Evolutionary conservation across 2,329 filamentous ascomycete species (phyloP).

Genomic region (Elsinoe australis): DNA sequence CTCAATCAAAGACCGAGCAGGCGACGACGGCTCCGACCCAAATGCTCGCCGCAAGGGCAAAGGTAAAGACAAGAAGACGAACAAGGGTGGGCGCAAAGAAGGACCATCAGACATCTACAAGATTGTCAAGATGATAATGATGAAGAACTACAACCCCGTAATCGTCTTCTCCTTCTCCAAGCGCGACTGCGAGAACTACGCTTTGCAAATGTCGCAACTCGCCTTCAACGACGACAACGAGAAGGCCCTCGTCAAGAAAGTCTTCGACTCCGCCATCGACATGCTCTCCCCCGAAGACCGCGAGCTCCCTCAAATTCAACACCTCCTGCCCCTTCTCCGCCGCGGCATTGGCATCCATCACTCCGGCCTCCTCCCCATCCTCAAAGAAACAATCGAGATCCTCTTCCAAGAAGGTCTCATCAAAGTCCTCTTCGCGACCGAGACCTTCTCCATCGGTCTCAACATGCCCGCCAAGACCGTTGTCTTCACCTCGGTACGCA

Average conservation of each 20-base stretch:
- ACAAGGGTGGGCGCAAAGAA: constrained; percentile 72
- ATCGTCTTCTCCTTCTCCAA: constrained; percentile 99
- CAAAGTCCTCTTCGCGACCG: constrained; percentile 95
- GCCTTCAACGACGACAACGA: constrained; percentile 96
- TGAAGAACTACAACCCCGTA: constrained; percentile 93
- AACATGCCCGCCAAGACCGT: constrained; percentile 99
- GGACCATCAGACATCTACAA: constrained; percentile 82
- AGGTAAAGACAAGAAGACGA: constrained; percentile 84
- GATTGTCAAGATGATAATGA: constrained; percentile 98
- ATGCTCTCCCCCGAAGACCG: constrained; percentile 89
- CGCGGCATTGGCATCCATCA: constrained; percentile 96
- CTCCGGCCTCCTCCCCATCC: constrained; percentile 84
- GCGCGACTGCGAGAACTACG: constrained; percentile 85
- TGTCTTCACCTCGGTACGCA: constrained; percentile 94
- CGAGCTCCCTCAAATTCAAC: constrained; percentile 77
- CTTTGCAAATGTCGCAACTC: constrained; percentile 75
- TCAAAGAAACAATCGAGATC: constrained; percentile 98
- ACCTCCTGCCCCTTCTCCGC: constrained; percentile 80
- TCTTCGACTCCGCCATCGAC: constrained; percentile 88
- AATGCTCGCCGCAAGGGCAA: constrained; percentile 75
- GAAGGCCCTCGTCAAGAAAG: constrained; percentile 86
- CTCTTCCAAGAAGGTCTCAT: constrained; percentile 96
- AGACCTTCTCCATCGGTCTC: constrained; percentile 95
- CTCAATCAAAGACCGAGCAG: constrained; percentile 78
- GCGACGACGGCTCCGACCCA: constrained; percentile 70